Base-by-base conservation (phyloP, 768 basidiomycete species). In the Kwoniella heveanensis region DNA sequence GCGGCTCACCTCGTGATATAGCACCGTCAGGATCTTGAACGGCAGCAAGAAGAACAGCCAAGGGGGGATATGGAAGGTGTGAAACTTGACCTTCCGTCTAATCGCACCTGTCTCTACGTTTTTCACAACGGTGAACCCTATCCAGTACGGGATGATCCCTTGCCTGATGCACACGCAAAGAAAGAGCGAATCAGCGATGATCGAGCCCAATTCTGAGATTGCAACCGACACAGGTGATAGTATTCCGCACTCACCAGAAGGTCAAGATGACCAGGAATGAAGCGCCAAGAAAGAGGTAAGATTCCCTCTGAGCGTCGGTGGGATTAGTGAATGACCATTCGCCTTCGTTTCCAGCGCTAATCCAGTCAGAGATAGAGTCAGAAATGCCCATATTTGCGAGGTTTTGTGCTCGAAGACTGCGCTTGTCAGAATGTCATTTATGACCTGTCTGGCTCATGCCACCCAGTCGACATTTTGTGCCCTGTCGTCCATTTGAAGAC, bases 11-110 rank as follows among this genome's bases (percentile, higher is more conserved):
- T 76, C 74, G 48, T 76, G 74, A 47, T 69, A 73, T 2, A 72
- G 54, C 2, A 76, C 74, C 2, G 74, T 76, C 39, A 73, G 61
- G 7, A 69, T 60, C 44, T 76, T 76, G 62, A 72, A 68, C 1
- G 70, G 68, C 55, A 49, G 58, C 29, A 73, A 39, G 22, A 72
- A 25, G 4, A 67, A 69, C 39, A 44, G 15, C 39, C 39, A 44
- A 4, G 39, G 39, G 4, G 39, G 39, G 9, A 44, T 44, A 19
- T 17, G 39, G 39, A 44, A 44, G 10, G 39, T 44, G 15, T 44
- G 39, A 19, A 44, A 10, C 39, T 44, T 44, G 39, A 44, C 39
- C 17, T 44, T 44, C 39, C 39, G 6, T 17, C 39, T 44, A 3
- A 44, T 44, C 9, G 39, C 39, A 9, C 39, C 39, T 8, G 39